Conservation (phyloP, 306 rosid genomes). For the Gastrolobium villosum region DNA sequence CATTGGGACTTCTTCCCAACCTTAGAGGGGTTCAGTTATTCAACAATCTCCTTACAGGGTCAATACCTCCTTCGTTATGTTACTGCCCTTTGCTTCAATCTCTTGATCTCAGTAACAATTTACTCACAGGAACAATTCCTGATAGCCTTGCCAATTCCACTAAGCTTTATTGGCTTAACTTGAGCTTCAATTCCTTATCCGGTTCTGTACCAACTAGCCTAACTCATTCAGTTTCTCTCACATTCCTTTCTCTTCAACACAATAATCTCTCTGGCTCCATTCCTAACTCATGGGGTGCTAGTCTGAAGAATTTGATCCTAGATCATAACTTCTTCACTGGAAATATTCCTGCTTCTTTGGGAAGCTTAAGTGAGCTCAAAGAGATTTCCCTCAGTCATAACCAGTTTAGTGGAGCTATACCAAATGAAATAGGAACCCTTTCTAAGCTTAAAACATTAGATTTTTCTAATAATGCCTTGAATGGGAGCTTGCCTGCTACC, state of each 20-base stretch:
- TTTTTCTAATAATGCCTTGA: conserved; percentile 62
- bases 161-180: conserved; percentile 64
- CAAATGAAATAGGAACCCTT: conserved; percentile 65
- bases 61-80: conserved; percentile 76
- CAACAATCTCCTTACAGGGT: conserved; percentile 69
- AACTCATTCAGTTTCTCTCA: conserved; percentile 58
- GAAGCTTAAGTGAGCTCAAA: conserved; percentile 52
- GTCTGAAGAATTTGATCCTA: conserved; percentile 46
- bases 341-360: conserved; percentile 65
- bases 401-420: conserved; percentile 58
- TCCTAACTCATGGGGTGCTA: conserved; percentile 60
- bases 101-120: conserved; percentile 69
- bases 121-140: conserved; percentile 69
- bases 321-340: conserved; percentile 66
- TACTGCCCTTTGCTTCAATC: conserved; percentile 76
- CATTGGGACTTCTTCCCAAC: conserved; percentile 73
- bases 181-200: conserved; percentile 68
- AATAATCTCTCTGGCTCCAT: conserved; percentile 72
- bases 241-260: conserved; percentile 63
- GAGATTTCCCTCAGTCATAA: conserved; percentile 62
- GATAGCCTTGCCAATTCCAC: conserved; percentile 68
- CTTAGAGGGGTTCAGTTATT: conserved; percentile 84
- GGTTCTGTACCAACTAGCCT: conserved; percentile 63
- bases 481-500: conserved; percentile 61
- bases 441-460: conserved; percentile 61